Conservation (phyloP, 495 filamentous ascomycete genomes). For the Aspergillus coremiiformis region DNA sequence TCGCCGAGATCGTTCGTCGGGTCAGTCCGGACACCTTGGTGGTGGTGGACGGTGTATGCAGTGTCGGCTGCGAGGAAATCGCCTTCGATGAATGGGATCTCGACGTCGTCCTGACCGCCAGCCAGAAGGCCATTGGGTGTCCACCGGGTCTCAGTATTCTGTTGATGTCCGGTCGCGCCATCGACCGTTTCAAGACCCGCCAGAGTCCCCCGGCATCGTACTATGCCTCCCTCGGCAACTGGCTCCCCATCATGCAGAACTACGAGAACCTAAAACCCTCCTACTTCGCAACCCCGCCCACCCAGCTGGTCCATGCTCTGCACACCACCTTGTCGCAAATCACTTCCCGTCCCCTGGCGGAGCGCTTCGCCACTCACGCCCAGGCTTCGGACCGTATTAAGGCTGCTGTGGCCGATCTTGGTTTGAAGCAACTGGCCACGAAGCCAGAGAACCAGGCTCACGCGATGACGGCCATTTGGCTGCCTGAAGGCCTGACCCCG, state of each 20-base stretch:
- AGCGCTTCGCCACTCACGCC: constrained; percentile 74
- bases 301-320: constrained; percentile 88
- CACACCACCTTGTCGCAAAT: constrained; percentile 91
- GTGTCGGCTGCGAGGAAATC: constrained; percentile 92
- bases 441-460: constrained; percentile 88
- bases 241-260: constrained; percentile 97
- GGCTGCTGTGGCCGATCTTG: constrained; percentile 65
- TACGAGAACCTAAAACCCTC: constrained; percentile 96
- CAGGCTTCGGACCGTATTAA: constrained; percentile 75
- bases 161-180: constrained; percentile 85
- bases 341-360: constrained; percentile 63
- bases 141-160: constrained; percentile 89
- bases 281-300: constrained; percentile 94
- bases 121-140: constrained; percentile 93
- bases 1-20: constrained; percentile 72
- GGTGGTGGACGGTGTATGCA: constrained; percentile 93
- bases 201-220: constrained; percentile 76
- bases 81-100: constrained; percentile 90
- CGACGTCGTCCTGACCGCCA: constrained; percentile 88
- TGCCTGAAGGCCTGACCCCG: constrained; percentile 74
- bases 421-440: constrained; percentile 75
- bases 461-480: constrained; percentile 94
- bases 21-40: constrained; percentile 87
- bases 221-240: constrained; percentile 94
- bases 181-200: constrained; percentile 69